Evolutionary conservation across 345 rosid genomes (phyloP).

Genomic region (Cochlearia excelsa): DNA sequence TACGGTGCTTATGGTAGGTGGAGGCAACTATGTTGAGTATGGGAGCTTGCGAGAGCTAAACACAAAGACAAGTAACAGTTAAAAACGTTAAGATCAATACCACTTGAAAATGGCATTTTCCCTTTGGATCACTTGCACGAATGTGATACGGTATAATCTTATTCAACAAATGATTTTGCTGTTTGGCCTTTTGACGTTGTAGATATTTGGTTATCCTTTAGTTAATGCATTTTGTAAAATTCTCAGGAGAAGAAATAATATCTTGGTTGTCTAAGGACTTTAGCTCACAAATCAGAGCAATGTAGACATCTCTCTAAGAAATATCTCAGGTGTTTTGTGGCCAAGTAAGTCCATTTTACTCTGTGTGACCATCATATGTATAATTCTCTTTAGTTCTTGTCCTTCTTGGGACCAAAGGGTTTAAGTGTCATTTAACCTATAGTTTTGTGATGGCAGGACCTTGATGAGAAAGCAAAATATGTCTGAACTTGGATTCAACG

Average conservation of each 20-base stretch:
- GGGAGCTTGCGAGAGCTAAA: too few relatives aligned
- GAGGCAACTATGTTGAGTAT: too few relatives aligned
- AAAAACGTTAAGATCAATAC: constrained; percentile 83
- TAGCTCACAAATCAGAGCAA: constrained; percentile 69
- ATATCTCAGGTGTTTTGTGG: constrained; percentile 90
- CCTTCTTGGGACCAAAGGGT: too few relatives aligned
- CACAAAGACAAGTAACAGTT: too few relatives aligned
- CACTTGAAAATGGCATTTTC: constrained; percentile 91
- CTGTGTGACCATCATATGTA: neutral
- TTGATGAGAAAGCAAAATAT: constrained; percentile 91
- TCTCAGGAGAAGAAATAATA: constrained; percentile 87
- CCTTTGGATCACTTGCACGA: constrained; percentile 88
- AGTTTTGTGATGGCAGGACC: constrained; percentile 49
- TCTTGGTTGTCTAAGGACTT: constrained; percentile 73
- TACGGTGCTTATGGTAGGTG: too few relatives aligned
- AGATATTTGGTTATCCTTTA: constrained; percentile 5
- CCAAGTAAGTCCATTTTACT: constrained; percentile 54
- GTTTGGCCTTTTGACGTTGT: neutral
- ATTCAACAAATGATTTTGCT: too few relatives aligned
- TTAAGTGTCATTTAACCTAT: neutral
- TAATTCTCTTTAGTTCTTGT: too few relatives aligned
- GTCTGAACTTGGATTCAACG: constrained; percentile 80
- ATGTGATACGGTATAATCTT: constrained; percentile 82
- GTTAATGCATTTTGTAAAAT: neutral
- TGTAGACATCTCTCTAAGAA: constrained; percentile 72